Evolutionary conservation across 176 grass and related monocot genomes (phyloP).

Genomic region (Sorghum bicolor): DNA sequence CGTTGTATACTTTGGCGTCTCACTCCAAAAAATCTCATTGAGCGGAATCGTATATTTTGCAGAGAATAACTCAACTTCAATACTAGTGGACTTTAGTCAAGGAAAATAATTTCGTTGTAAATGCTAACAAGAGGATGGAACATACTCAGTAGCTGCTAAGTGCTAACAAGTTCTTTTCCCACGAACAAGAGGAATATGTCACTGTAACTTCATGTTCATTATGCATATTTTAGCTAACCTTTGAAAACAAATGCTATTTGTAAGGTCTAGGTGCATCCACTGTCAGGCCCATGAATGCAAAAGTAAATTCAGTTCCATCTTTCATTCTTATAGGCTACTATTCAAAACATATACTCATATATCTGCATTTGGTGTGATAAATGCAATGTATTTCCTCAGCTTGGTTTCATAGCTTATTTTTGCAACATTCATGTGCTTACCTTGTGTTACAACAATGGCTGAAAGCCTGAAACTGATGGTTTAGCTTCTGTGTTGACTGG

Average conservation of each 20-base stretch:
- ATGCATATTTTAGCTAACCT: not conserved
- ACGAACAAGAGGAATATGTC: not conserved
- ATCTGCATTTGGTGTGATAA: not conserved
- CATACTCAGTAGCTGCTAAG: not conserved
- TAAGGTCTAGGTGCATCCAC: not conserved
- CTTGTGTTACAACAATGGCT: not conserved
- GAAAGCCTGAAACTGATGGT: too few relatives aligned
- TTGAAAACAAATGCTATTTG: not conserved
- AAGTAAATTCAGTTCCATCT: not conserved
- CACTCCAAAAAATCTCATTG: too few relatives aligned
- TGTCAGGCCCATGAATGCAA: not conserved
- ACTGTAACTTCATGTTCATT: not conserved
- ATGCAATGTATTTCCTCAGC: not conserved
- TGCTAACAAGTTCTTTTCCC: not conserved
- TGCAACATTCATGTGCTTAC: not conserved
- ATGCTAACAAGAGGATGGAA: not conserved
- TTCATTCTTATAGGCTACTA: not conserved
- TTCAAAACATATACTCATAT: not conserved
- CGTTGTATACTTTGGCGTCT: not conserved
- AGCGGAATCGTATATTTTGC: not conserved
- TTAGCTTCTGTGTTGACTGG: too few relatives aligned
- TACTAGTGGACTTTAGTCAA: not conserved
- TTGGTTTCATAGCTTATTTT: not conserved
- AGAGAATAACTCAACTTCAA: not conserved
- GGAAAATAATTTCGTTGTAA: not conserved